Evolutionary conservation across 1,284 basidiomycete genomes (phyloP), one percentile per base, ranked within the genome.

Genomic region (Fomitopsis schrenkii): DNA sequence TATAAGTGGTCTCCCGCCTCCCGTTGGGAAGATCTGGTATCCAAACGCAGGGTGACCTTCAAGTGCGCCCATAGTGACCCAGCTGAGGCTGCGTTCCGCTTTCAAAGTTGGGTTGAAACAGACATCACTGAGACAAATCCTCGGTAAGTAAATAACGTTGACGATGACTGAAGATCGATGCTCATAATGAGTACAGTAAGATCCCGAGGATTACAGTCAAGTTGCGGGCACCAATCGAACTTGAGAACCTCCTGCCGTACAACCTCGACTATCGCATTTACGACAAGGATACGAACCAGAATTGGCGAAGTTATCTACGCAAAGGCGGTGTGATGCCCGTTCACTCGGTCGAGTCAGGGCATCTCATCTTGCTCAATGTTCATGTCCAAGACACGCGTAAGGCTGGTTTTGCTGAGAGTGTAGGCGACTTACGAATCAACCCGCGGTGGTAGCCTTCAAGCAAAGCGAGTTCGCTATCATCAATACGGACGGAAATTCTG

Each of bases 401-500:
- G 35, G 19, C 58, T 45, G 19, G 55, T 26, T 33, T 17, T 6
- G 6, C 22, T 38, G 35, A n/a, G 33, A 30, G 5, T 19, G 19
- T 7, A 28, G 28, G 50, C 2, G 41, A 19, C n/a, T 35, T 22
- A 48, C 59, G 45, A 57, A 41, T 28, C 55, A 22, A 53, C 41
- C 28, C 36, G 14, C 53, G 19, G 2, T 68, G 40, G 61, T 69
- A 91, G 93, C 87, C n/a, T 96, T 94, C 81, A 93, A 93, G 68
- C 91, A 95, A n/a, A 97, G 95, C 74, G 97, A 99, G 66, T 99
- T 98, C 69, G 91, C 95, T 2, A 98, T 99, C 74, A 97, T 99
- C 77, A 97, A 96, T 67, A 95, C 94, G 5, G 95, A 98, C 71
- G 91, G 90, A 50, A 88, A 92, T 60, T 93, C 96, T 22, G 95